phyloP scores from a whole-genome alignment of 1,284 basidiomycete species.

The Coniferiporia sulphurascens region DNA sequence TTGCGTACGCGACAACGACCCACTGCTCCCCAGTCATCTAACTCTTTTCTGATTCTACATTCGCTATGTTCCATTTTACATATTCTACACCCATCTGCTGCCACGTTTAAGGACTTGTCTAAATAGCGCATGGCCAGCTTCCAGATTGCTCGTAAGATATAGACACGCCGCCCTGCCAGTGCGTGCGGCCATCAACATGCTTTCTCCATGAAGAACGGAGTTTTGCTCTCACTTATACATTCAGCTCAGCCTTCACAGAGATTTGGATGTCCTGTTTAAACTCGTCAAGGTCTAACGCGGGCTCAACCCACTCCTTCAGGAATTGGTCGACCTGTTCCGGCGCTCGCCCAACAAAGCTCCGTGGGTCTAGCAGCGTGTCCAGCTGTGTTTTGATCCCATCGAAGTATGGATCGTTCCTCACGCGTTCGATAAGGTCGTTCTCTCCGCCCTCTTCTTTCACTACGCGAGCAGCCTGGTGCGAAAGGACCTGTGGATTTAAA shows the following conservation, averaged over 20 bases:
- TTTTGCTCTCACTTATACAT: conserved; percentile 18
- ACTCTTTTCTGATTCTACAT: not conserved
- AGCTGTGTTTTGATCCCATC: conserved; percentile 61
- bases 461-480: conserved; percentile 91
- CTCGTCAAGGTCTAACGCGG: conserved; percentile 71
- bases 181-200: not conserved
- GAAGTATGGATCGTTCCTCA: conserved; percentile 62
- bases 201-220: not conserved
- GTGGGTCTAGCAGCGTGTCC: conserved; percentile 72
- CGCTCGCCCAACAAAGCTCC: conserved; percentile 85
- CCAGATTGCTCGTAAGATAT: not conserved
- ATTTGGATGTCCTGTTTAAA: conserved; percentile 54
- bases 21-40: not conserved
- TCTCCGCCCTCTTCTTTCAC: conserved; percentile 95
- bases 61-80: not conserved
- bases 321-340: conserved; percentile 93
- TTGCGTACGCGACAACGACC: too few species aligned
- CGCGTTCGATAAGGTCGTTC: conserved; percentile 93
- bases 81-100: not conserved
- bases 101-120: not conserved
- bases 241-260: conserved; percentile 23
- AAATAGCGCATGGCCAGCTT: not conserved
- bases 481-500: conserved; percentile 61
- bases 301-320: conserved; percentile 82
- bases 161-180: too few species aligned